Evolutionary conservation across 805 yeast genomes (phyloP), one percentile per base, ranked within the genome.

Genomic region (Blastobotrys robertii): DNA sequence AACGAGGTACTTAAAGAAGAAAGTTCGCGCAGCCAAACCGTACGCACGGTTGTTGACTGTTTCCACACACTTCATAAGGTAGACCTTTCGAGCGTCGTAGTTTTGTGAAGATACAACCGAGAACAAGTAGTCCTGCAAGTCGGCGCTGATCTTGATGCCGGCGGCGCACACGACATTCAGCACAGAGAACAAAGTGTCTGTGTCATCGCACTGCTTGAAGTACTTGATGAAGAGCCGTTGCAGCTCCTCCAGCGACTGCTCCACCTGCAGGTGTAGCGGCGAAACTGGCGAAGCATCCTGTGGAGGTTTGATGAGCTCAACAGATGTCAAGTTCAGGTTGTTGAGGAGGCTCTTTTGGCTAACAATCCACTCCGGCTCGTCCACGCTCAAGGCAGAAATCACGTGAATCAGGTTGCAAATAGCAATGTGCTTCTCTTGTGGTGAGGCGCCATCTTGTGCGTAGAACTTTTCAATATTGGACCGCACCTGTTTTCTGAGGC

Each of bases 341-440:
- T 66, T 56, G 16, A 80, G 55, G 1, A 73, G 44, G 1, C 66
- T 72, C 25, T 64, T 65, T 53, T 80, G 81, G 1, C 60, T 55
- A 19, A 59, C 59, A 39, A 84, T 63, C 94, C 94, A 85, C 1
- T 68, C 74, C 1, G 49, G 43, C 22, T 79, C 68, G 29, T 63
- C 64, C 1, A 62, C 53, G 1, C 71, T 62, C 38, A 85, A 63
- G 0, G 86, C 72, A 14, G 65, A 63, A 16, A 83, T 61, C 42
- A 85, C 57, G 54, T 84, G 88, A 35, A 85, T 70, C 48, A 81
- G 65, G 54, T 87, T 88, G 12, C 88, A 79, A 56, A 84, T 76
- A 49, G 79, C 82, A 5, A 73, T 65, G 38, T 79, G 74, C 53
- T 74, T 77, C 12, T 68, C 64, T 38, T 77, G 84, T 46, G 70